Base-by-base conservation (phyloP, 768 basidiomycete genomes). In the Nidularia pulvinata region DNA sequence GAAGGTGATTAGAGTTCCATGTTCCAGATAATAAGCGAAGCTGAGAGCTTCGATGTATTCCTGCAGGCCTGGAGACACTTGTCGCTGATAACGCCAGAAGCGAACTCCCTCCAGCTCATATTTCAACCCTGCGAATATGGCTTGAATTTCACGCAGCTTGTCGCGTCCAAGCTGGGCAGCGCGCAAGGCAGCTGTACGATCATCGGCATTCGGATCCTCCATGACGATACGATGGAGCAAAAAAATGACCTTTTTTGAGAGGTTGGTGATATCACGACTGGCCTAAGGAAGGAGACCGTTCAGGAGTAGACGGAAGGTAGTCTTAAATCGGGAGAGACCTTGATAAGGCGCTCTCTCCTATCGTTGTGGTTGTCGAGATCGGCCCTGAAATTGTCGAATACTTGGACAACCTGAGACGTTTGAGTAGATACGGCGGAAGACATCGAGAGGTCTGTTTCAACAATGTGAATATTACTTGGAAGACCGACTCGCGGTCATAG, bases 11-110 rank as follows among this genome's bases (percentile, higher is more conserved):
- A 97, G 73, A 2, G 78, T 68, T 33, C 80, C 78, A 58, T 86
- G 74, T 54, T 91, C 83, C 48, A 96, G 80, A 65, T 91, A 98
- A 68, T 95, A 83, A 0, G 91, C 80, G 65, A 98, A 95, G 61
- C 92, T 89, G 53, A 94, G 73, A 1, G 91, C 95, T 68, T 98
- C 97, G 57, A 98, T 92, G 70, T 94, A 98, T 71, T 98, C 97
- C 68, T 98, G 95, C 32, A 98, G 70, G 3, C 95, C 86, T 1
- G 88, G 84, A 5, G 89, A 90, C 52, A 92, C 73, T 57, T 87
- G 82, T 34, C 82, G 80, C 61, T 89, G 81, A 66, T 89, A 85
- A 47, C 85, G 79, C 91, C 93, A 94, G 68, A 88, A 94, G 36
- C 73, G 78, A 48, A 88, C 85, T 9, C 82, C 86, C 37, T 69